Base-by-base conservation (phyloP, 2,329 filamentous ascomycete species). In the Coniochaeta sp. region DNA sequence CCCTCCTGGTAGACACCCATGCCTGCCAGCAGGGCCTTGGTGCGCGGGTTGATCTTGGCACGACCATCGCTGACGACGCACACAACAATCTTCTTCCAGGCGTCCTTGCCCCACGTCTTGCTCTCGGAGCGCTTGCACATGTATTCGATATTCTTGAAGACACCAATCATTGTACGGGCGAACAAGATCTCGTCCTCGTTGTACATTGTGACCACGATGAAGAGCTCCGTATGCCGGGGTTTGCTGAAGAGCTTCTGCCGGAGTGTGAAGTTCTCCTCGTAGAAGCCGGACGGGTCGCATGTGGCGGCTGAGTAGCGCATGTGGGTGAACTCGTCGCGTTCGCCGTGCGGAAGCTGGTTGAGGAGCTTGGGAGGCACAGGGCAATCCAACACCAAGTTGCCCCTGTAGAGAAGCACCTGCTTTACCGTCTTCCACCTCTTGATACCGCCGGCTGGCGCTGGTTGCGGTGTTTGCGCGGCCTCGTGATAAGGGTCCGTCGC, bases 51-150 rank as follows among this genome's bases (percentile, higher is more conserved):
- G 79, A 99, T 99, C 80, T 97, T 97, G 63, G 88, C 89, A 84
- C 95, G 92, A 62, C 95, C 95, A 70, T 99, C 95, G 68, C 92
- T 97, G 65, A 99, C 95, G 52, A 99, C 87, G 73, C 93, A 98
- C 12, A 99, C 95, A 11, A 99, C 95, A 68, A 99, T 98, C 81
- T 99, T 99, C 80, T 99, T 98, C 95, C 95, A 99, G 5, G 93
- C 93, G 68, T 96, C 91, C 73, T 96, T 95, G 66, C 95, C 95
- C 95, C 95, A 99, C 0, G 93, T 98, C 77, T 96, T 96, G 76
- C 92, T 96, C 72, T 89, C 91, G 54, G 88, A 91, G 57, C 93
- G 86, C 62, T 90, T 91, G 75, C 95, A 97, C 90, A 99, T 97
- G 79, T 93, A 93, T 73, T 97, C 93, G 67, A 99, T 91, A 73